These are phyloP conservation scores for Platanus orientalis DNA, from an alignment of 164 flowering plant species.

Conservation along the genomic window DNA sequence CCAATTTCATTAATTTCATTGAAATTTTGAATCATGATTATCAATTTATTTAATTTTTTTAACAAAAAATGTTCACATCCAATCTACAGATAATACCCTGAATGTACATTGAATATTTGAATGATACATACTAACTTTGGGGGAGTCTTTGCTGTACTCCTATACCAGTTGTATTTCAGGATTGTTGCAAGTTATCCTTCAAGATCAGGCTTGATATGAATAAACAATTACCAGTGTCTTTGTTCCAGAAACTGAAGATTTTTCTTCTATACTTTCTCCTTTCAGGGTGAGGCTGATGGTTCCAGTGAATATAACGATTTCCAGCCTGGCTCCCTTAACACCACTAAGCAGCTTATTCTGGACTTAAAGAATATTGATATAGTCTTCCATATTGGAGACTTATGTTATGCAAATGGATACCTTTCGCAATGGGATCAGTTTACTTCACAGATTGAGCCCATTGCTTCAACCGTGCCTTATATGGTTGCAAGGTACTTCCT, in stretches of 20 bases:
- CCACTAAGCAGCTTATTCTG: conserved; percentile 29
- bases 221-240: not conserved
- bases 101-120: too few relatives aligned
- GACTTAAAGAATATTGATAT: conserved; percentile 37
- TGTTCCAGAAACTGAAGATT: not conserved
- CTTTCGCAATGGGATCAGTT: conserved; percentile 53
- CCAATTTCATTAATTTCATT: too few relatives aligned
- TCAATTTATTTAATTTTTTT: too few relatives aligned
- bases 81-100: too few relatives aligned
- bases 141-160: too few relatives aligned
- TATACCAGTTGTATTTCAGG: too few relatives aligned
- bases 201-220: not conserved
- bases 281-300: conserved; percentile 38
- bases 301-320: conserved; percentile 33
- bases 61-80: too few relatives aligned
- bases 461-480: conserved; percentile 41
- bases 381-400: conserved; percentile 45
- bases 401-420: conserved; percentile 45
- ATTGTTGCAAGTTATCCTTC: too few relatives aligned
- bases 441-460: conserved; percentile 45
- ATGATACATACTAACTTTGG: too few relatives aligned
- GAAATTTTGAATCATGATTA: too few relatives aligned
- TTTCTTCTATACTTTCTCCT: not conserved
- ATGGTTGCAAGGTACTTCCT: conserved; percentile 37
- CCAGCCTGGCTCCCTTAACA: conserved; percentile 40